Evolutionary conservation across 1,139 yeast species (phyloP), one percentile per base, ranked within the genome.

Genomic region (Candida labiduridarum): DNA sequence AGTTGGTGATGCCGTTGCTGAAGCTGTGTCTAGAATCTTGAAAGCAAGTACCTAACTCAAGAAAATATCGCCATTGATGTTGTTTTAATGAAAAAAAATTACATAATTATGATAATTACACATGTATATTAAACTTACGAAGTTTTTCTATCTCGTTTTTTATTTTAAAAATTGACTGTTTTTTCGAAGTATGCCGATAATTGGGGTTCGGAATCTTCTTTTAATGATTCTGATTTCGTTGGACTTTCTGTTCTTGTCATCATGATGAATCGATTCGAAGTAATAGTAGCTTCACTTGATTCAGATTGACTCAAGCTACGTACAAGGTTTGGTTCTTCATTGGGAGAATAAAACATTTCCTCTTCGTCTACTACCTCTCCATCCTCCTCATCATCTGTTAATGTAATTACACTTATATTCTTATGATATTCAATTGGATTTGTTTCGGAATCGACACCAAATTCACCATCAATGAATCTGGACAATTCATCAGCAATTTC

Each of bases 1-100:
- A 71, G 97, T 94, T 51, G 98, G 98, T 64, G 96, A 90, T 67
- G 97, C 97, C 44, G 76, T 92, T 64, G 95, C 87, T 45, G 80
- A 74, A 43, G 86, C 88, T 51, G 90, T 91, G 49, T 73, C 79
- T 61, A 79, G 80, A 64, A 75, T 88, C 55, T 76, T 87, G 55
- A 66, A 62, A 50, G 56, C 59, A 35, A 48, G 52, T 36, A 47
- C 51, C 44, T 49, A 44, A 43, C 12, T 15, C 12, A 14, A 22
- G 29, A 12, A 30, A 3, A 12, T 14, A 19, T 9, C 10, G 9
- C 29, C 2, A 25, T 9, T 25, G 29, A 25, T 7, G 29, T 25
- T 25, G 29, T 8, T 25, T 25, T 25, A 25, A 25, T 25, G 29
- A 25, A 25, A 25, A 9, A 25, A 25, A 9, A 25, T 25, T 25